These are phyloP conservation scores for Talaromyces sp. DNA, from an alignment of 2,329 filamentous ascomycete species.

Conservation along the genomic window DNA sequence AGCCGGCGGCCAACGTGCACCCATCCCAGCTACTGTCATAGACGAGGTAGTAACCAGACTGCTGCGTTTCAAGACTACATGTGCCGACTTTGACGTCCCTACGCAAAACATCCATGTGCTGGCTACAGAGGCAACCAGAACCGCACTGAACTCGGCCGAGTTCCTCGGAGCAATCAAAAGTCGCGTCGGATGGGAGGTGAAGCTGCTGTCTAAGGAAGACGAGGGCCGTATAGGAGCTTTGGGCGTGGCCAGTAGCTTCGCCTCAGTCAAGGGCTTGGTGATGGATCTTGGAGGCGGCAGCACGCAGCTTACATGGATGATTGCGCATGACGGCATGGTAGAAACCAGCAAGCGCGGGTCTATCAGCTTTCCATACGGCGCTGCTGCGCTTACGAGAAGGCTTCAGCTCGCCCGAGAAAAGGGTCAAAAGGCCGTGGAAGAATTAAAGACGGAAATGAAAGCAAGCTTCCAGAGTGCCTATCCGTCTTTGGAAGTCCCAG, in stretches of 20 bases:
- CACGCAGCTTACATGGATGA: slow-evolving; percentile 65
- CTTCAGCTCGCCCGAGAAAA: slow-evolving; percentile 42
- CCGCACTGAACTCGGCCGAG: slow-evolving; percentile 65
- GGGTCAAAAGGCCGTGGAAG: slow-evolving; percentile 42
- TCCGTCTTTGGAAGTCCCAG: slow-evolving; percentile 51
- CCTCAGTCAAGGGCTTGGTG: slow-evolving; percentile 67
- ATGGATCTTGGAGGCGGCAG: slow-evolving; percentile 80
- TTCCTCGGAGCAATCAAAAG: slow-evolving; percentile 62
- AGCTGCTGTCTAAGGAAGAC: slow-evolving; percentile 69
- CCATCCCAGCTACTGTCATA: slow-evolving; percentile 58
- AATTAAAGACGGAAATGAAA: slow-evolving; percentile 52
- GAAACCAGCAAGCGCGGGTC: slow-evolving; percentile 50
- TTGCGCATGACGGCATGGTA: slow-evolving; percentile 46
- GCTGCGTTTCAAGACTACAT: slow-evolving; percentile 65
- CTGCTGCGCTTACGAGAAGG: slow-evolving; percentile 58
- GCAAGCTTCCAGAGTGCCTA: slow-evolving; percentile 58
- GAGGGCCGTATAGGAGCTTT: slow-evolving; percentile 79
- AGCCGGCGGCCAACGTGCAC: slow-evolving; percentile 35
- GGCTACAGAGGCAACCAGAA: slow-evolving; percentile 84
- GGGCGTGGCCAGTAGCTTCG: slow-evolving; percentile 72
- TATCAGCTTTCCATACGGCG: slow-evolving; percentile 65
- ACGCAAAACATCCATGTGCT: slow-evolving; percentile 63
- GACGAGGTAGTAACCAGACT: slow-evolving; percentile 61
- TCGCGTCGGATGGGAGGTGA: slow-evolving; percentile 62
- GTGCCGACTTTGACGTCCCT: slow-evolving; percentile 63